Conservation (phyloP, 176 grass and related monocot species). For the Eleusine coracana region DNA sequence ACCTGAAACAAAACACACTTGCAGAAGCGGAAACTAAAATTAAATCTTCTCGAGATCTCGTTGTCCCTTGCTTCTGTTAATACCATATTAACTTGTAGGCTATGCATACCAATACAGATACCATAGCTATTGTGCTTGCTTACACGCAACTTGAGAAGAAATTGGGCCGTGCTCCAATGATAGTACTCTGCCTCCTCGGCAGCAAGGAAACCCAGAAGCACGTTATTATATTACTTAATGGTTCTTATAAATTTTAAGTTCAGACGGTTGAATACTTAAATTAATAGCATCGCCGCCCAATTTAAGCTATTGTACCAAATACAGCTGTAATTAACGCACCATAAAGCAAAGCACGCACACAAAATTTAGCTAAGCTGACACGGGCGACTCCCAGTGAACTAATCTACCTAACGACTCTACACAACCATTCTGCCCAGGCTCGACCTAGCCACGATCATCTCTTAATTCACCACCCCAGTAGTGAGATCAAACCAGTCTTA, state of each 20-base stretch:
- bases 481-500: constrained; percentile 30
- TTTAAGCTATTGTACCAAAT: constrained; percentile 35
- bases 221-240: constrained; percentile 35
- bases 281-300: constrained; percentile 27
- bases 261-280: constrained; percentile 26
- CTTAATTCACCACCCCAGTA: constrained; percentile 24
- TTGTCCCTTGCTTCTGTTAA: not conserved
- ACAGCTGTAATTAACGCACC: constrained; percentile 12
- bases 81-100: not conserved
- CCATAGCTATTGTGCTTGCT: not conserved
- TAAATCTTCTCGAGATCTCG: too few relatives aligned
- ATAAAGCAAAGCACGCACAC: not conserved
- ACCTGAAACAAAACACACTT: too few relatives aligned
- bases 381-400: constrained; percentile 15
- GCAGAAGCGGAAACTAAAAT: too few relatives aligned
- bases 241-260: constrained; percentile 41
- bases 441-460: not conserved
- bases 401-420: constrained; percentile 25
- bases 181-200: constrained; percentile 16
- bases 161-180: not conserved
- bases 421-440: not conserved
- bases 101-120: not conserved
- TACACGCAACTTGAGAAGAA: constrained; percentile 34
- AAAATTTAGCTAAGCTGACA: constrained; percentile 26
- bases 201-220: constrained; percentile 25